Conservation (phyloP, 257 asterid genomes). For the Nicotiana noctiflora region DNA sequence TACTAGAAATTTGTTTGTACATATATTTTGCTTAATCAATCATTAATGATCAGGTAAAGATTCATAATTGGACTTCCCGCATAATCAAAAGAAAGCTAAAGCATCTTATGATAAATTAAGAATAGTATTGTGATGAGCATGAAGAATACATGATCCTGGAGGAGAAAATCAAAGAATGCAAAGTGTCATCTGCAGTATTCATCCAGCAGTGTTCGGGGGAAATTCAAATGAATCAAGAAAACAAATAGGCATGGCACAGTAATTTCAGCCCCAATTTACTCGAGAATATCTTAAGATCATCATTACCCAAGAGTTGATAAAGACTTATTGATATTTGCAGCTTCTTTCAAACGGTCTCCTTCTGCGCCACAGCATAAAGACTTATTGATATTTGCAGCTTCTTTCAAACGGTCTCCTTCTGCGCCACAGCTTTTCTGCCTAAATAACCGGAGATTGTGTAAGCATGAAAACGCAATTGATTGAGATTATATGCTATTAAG, state of each 20-base stretch:
- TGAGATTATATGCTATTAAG: slow-evolving; percentile 11
- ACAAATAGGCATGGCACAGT: neutral
- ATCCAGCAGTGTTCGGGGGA: neutral
- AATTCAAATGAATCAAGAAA: neutral
- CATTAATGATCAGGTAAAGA: neutral
- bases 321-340: slow-evolving; percentile 82
- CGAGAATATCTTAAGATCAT: slow-evolving; percentile 9
- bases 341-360: slow-evolving; percentile 86
- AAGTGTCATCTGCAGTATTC: neutral
- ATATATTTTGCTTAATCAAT: neutral
- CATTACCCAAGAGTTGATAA: slow-evolving; percentile 80
- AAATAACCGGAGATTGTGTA: slow-evolving; percentile 17
- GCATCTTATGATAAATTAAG: neutral
- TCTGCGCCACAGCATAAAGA: slow-evolving; percentile 83
- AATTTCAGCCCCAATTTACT: neutral
- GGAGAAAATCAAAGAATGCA: neutral
- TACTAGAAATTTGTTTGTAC: neutral
- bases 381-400: slow-evolving; percentile 85
- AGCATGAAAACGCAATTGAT: slow-evolving; percentile 5
- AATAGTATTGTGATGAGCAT: neutral
- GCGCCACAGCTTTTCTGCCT: slow-evolving; percentile 93
- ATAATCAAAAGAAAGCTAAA: neutral
- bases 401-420: slow-evolving; percentile 84
- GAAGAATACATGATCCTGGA: neutral
- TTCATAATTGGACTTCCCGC: neutral